Percentiles rank a stretch among this genome's conserved stretches.
phyloP scores from a whole-genome alignment of 768 basidiomycete species.

The Lactarius quietus region DNA sequence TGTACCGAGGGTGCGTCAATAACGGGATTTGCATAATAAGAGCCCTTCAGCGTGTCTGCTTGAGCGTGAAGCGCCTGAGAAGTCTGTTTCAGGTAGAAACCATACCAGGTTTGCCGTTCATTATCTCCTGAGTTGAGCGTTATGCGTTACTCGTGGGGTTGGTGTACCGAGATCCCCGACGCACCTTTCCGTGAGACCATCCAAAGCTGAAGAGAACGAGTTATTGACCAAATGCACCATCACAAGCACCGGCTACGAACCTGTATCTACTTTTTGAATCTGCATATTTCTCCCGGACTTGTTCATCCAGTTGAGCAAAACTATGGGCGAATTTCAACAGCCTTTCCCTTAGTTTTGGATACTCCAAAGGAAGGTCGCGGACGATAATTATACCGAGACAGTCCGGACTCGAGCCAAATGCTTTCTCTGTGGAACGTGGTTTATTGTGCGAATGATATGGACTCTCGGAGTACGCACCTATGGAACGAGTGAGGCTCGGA shows the following conservation, averaged over 20 bases:
- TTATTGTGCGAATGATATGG: constrained; percentile 8
- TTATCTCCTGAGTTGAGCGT: constrained; percentile 62
- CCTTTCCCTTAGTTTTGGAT: constrained; percentile 57
- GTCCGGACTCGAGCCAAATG: constrained; percentile 75
- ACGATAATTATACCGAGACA: constrained; percentile 81
- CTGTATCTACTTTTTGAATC: constrained; percentile 73
- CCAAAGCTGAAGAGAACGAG: constrained; percentile 58
- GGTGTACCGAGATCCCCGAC: constrained; percentile 5
- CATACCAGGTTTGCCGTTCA: constrained; percentile 87
- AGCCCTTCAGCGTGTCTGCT: constrained; percentile 82
- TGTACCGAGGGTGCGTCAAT: constrained; percentile 63
- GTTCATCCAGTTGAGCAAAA: constrained; percentile 70
- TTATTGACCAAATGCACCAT: neutral
- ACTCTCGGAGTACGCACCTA: constrained; percentile 44
- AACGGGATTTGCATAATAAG: constrained; percentile 88
- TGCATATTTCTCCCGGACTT: constrained; percentile 66
- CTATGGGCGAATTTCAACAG: constrained; percentile 71
- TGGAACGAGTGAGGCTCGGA: constrained; percentile 50
- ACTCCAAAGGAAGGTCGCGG: constrained; percentile 72
- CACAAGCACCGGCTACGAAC: constrained; percentile 36
- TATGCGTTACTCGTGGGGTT: constrained; percentile 4
- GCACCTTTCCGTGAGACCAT: constrained; percentile 95
- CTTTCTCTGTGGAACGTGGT: constrained; percentile 49
- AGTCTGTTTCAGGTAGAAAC: neutral
- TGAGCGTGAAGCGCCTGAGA: neutral